phyloP scores from a whole-genome alignment of 192 early-diverging fungal genomes.

The Coemansia sp. region DNA sequence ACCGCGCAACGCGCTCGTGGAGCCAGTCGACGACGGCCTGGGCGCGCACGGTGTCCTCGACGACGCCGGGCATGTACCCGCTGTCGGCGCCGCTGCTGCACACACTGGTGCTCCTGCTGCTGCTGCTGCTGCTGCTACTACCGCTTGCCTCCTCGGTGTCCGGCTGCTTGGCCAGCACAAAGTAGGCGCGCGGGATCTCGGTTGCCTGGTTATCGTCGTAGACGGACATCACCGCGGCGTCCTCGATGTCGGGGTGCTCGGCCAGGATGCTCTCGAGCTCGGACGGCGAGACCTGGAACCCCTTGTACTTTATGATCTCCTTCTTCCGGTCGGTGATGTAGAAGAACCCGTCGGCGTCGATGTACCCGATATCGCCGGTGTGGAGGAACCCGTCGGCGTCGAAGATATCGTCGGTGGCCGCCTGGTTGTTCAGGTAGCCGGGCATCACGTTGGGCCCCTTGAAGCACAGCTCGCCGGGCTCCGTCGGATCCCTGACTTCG shows the following conservation, averaged over 20 bases:
- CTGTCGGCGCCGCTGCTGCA: conserved; percentile 2
- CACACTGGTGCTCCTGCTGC: too few relatives aligned
- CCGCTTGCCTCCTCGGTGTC: conserved; percentile 25
- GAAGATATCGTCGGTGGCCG: conserved; percentile 72
- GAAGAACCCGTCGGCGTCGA: conserved; percentile 66
- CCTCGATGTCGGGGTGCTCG: conserved; percentile 67
- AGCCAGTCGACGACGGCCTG: conserved; percentile 60
- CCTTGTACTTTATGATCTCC: conserved; percentile 91
- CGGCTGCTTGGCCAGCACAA: conserved; percentile 58
- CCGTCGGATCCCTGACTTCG: conserved; percentile 59
- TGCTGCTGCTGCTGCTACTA: background rate
- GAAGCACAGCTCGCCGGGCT: conserved; percentile 88
- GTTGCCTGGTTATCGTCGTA: conserved; percentile 65
- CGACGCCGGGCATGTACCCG: conserved; percentile 14
- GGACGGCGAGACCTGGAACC: conserved; percentile 77
- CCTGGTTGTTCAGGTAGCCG: conserved; percentile 80
- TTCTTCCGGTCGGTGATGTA: conserved; percentile 77
- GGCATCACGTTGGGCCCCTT: conserved; percentile 86
- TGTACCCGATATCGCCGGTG: conserved; percentile 77
- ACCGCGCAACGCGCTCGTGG: conserved; percentile 62
- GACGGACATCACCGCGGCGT: conserved; percentile 69
- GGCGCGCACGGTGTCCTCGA: conserved; percentile 45
- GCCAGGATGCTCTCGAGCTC: conserved; percentile 80
- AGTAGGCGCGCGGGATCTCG: conserved; percentile 78
- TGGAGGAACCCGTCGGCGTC: conserved; percentile 76